A percentile compares a stretch with the other conserved stretches of the same genome.
These are phyloP conservation scores for Penicillium ucsense DNA, from an alignment of 495 filamentous ascomycete genomes.

Conservation along the genomic window DNA sequence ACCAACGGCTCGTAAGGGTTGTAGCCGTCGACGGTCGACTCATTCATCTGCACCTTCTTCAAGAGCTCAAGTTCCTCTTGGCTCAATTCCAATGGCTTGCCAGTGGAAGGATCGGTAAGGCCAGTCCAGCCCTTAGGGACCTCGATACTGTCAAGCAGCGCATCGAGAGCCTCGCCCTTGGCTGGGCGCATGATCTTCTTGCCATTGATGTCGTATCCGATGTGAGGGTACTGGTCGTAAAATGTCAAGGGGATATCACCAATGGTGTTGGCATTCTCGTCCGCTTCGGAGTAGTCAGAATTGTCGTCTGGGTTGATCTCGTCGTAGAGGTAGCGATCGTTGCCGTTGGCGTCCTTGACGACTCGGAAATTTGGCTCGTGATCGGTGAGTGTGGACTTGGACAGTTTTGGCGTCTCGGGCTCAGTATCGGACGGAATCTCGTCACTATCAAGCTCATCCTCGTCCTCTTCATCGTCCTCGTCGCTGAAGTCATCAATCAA, in stretches of 20 bases:
- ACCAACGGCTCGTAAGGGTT: conserved; percentile 88
- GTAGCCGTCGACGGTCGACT: conserved; percentile 76
- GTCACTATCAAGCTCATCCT: conserved; percentile 40
- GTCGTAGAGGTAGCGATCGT: conserved; percentile 65
- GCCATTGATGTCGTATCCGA: conserved; percentile 97
- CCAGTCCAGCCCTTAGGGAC: conserved; percentile 98
- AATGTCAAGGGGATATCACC: conserved; percentile 89
- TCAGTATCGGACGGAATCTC: conserved; percentile 42
- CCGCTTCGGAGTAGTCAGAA: conserved; percentile 82
- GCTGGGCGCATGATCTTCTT: conserved; percentile 95
- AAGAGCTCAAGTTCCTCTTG: conserved; percentile 84
- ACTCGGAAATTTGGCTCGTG: conserved; percentile 35
- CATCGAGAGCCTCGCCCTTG: conserved; percentile 87
- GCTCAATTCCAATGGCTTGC: conserved; percentile 80
- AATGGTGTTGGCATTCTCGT: conserved; percentile 77
- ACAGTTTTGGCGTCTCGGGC: conserved; percentile 12
- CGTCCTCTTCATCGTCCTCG: conserved; percentile 29
- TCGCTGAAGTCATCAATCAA: conserved; percentile 37
- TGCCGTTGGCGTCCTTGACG: conserved; percentile 60
- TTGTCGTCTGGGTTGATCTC: conserved; percentile 95
- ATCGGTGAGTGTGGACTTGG: conserved; percentile 9
- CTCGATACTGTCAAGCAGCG: conserved; percentile 89
- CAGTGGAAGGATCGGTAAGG: conserved; percentile 83
- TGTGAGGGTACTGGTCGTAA: conserved; percentile 96
- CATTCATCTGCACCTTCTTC: conserved; percentile 82